Conservation (phyloP, 2,329 filamentous ascomycete genomes). For the Botrytis fragariae region DNA sequence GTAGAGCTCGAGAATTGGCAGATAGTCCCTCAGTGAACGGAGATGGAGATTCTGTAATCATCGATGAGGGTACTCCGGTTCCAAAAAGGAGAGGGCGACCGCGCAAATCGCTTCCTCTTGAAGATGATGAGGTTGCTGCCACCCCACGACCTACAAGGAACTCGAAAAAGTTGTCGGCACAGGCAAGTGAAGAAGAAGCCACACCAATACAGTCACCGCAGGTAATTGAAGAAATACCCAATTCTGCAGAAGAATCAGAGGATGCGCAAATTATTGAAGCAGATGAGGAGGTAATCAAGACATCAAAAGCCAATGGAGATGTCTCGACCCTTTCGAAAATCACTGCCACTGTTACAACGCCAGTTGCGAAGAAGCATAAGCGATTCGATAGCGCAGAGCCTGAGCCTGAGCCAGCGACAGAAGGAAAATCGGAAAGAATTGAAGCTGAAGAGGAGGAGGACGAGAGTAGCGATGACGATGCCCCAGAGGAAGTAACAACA, state of each 20-base stretch:
- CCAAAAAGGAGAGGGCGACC: slow-evolving; percentile 20
- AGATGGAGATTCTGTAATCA: slow-evolving; percentile 24
- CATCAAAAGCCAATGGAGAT: background rate
- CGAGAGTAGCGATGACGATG: slow-evolving; percentile 36
- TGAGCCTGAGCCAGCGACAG: slow-evolving; percentile 24
- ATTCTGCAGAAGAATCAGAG: slow-evolving; percentile 13
- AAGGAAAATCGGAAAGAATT: background rate
- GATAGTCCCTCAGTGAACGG: slow-evolving; percentile 19
- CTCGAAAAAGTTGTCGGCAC: slow-evolving; percentile 29
- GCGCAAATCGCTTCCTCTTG: slow-evolving; percentile 12
- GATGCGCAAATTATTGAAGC: background rate
- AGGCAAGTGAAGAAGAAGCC: slow-evolving; percentile 26
- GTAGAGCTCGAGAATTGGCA: slow-evolving; percentile 20
- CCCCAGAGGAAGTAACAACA: slow-evolving; percentile 35
- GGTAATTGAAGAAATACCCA: slow-evolving; percentile 33
- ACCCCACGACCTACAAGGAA: slow-evolving; percentile 30
- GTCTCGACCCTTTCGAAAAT: background rate
- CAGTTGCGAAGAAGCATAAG: slow-evolving; percentile 26
- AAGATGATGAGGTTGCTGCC: slow-evolving; percentile 18
- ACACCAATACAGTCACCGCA: slow-evolving; percentile 19
- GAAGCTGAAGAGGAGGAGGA: slow-evolving; percentile 20
- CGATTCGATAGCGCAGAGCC: slow-evolving; percentile 32
- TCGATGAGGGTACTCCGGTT: slow-evolving; percentile 20
- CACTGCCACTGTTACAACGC: background rate
- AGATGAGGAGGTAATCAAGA: background rate